Base-by-base conservation (phyloP, 345 rosid species). In the Gossypium mustelinum region DNA sequence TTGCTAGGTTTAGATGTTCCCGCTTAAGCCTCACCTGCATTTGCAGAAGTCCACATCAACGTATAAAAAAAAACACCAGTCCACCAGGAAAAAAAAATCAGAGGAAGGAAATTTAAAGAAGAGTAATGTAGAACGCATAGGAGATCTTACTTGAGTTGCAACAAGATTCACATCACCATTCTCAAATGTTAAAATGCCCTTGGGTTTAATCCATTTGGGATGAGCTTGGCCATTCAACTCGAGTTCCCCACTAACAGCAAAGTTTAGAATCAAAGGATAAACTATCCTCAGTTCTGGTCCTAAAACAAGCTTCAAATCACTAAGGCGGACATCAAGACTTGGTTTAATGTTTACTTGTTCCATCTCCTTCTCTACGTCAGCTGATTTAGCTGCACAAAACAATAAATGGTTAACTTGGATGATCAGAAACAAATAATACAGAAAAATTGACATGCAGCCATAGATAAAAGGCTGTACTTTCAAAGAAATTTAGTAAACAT, bases 81-180 rank as follows among this genome's bases (percentile, higher is more conserved):
- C 22, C 8, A 60, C 55, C 45, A 57, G 13, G 2, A 54, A 68
- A 75, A 29, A 29, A 52, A 43, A 55, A 45, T 72, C 34, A 16
- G 14, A 58, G 44, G 20, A 59, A 61, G 51, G 16, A 66, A 7
- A 77, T 14, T 73, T 29, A 17, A 18, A 55, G 11, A 70, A 18
- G 43, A 48, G 52, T 27, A 55, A 48, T 25, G n/a, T 16, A 77
- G 63, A 57, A 69, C 41, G 29, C 72, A 61, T n/a, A 71, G 43
- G 75, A 81, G 61, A 57, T 58, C 84, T 84, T 80, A 88, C 99
- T 86, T 95, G 98, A 78, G 98, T 93, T 58, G 98, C 97, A 80
- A 93, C 99, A 62, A 95, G 99, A 87, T 90, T 93, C 82, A 95
- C 93, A 84, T 95, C 98, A 76, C 99, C 99, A 74, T 95, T 95